Evolutionary conservation across 2,329 filamentous ascomycete species (phyloP).

Genomic region (Mollisia scopiformis): DNA sequence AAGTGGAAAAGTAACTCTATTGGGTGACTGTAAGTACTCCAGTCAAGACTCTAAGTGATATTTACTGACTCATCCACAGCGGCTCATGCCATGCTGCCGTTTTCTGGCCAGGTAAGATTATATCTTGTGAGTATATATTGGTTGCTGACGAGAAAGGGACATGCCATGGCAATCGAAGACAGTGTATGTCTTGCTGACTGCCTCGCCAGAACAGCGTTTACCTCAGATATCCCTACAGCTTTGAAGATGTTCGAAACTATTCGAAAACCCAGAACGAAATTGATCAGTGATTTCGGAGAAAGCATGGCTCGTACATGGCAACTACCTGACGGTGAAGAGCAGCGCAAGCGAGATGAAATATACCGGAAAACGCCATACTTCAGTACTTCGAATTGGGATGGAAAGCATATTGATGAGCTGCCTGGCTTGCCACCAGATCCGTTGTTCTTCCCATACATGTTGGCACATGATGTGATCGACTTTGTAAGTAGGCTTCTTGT

Average conservation of each 20-base stretch:
- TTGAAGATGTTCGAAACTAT: slow-evolving; percentile 47
- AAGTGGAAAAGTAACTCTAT: slow-evolving; percentile 40
- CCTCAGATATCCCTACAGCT: slow-evolving; percentile 43
- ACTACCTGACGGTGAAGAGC: slow-evolving; percentile 16
- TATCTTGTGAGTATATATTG: not conserved
- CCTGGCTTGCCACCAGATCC: slow-evolving; percentile 45
- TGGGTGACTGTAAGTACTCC: slow-evolving; percentile 42
- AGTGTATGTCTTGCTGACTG: slow-evolving; percentile 45
- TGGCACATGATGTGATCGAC: slow-evolving; percentile 41
- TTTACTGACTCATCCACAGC: slow-evolving; percentile 22
- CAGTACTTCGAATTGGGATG: slow-evolving; percentile 42
- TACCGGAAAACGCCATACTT: slow-evolving; percentile 29
- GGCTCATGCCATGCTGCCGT: slow-evolving; percentile 40
- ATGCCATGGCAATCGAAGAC: slow-evolving; percentile 68
- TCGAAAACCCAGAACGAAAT: slow-evolving; percentile 47
- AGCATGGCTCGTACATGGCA: slow-evolving; percentile 42
- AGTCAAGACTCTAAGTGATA: not conserved
- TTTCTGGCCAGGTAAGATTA: slow-evolving; percentile 6
- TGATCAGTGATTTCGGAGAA: slow-evolving; percentile 63
- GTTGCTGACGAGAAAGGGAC: slow-evolving; percentile 43
- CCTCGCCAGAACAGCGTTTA: slow-evolving; percentile 26
- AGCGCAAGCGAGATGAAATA: slow-evolving; percentile 38
- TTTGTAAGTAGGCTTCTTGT: slow-evolving; percentile 9
- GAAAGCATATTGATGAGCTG: slow-evolving; percentile 11
- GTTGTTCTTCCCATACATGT: slow-evolving; percentile 62